These are phyloP conservation scores for Sugiyamaella pinicola DNA, from an alignment of 1,139 yeast genomes.

Conservation along the genomic window DNA sequence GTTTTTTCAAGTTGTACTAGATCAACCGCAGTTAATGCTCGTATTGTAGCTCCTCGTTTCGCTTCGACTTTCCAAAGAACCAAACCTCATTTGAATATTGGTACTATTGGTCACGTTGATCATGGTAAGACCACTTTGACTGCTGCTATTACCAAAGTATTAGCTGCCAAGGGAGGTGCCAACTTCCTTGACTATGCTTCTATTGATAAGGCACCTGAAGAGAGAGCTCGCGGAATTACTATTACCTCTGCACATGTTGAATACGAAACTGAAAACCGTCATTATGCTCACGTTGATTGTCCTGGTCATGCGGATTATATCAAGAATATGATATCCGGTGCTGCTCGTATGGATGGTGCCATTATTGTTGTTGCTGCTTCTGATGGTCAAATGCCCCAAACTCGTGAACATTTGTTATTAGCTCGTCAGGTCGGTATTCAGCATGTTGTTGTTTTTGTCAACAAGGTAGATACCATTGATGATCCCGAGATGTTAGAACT, in stretches of 20 bases:
- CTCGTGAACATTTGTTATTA: conserved; percentile 95
- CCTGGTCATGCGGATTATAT: conserved; percentile 99
- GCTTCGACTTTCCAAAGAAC: conserved; percentile 38
- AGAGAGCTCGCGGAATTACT: conserved; percentile 99
- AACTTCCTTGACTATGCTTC: conserved; percentile 87
- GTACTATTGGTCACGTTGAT: conserved; percentile 97
- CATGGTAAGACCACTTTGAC: conserved; percentile 98
- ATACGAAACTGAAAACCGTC: conserved; percentile 89
- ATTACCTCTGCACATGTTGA: conserved; percentile 97
- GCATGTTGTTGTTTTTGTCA: conserved; percentile 93
- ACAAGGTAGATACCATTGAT: conserved; percentile 96
- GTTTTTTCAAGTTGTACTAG: conserved; percentile 6
- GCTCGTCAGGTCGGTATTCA: conserved; percentile 99
- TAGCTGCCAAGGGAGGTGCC: conserved; percentile 89
- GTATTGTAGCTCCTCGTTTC: conserved; percentile 27
- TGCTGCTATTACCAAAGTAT: conserved; percentile 96
- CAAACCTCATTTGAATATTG: conserved; percentile 94
- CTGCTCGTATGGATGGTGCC: conserved; percentile 99
- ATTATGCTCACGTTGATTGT: conserved; percentile 96
- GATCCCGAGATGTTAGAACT: conserved; percentile 99
- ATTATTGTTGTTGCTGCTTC: conserved; percentile 98
- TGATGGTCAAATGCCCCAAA: conserved; percentile 99
- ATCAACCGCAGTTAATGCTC: background rate
- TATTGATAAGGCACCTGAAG: conserved; percentile 98
- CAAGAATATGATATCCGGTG: conserved; percentile 99